These are phyloP conservation scores for Phlyctochytrium planicorne DNA, from an alignment of 192 early-diverging fungal genomes.

Conservation along the genomic window DNA sequence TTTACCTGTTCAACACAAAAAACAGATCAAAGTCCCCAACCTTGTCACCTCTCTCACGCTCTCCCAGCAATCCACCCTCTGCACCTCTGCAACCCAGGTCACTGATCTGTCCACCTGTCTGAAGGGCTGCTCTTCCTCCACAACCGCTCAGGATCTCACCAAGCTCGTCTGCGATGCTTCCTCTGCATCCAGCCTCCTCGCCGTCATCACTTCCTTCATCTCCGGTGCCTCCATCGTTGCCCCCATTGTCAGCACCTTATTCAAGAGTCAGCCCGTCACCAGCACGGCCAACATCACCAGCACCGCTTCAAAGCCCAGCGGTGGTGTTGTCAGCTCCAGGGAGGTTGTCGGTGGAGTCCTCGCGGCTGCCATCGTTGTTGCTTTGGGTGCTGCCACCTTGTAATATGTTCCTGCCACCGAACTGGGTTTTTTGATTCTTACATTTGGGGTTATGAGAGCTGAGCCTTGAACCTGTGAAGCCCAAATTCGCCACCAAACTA, in stretches of 20 bases:
- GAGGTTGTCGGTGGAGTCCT: too few species aligned
- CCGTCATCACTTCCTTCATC: not conserved
- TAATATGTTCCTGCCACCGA: too few species aligned
- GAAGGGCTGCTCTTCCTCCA: not conserved
- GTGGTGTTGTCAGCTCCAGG: too few species aligned
- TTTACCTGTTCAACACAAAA: too few species aligned
- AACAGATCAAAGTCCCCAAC: not conserved
- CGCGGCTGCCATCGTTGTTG: too few species aligned
- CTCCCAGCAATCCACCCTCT: not conserved
- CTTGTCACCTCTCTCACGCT: not conserved
- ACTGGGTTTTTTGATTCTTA: too few species aligned
- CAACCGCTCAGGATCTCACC: not conserved
- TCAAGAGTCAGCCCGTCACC: not conserved
- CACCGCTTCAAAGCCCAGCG: too few species aligned
- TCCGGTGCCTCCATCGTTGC: not conserved
- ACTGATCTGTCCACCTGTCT: not conserved
- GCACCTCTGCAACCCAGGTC: not conserved
- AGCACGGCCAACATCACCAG: not conserved
- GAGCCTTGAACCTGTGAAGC: too few species aligned
- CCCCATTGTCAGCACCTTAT: not conserved
- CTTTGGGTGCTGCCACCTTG: too few species aligned
- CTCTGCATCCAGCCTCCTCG: not conserved
- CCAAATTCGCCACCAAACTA: too few species aligned
- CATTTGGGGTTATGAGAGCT: too few species aligned
- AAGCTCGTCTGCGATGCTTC: not conserved